Percentiles rank a stretch among this genome's conserved stretches.
These are phyloP conservation scores for Lecanosticta acicola DNA, from an alignment of 2,329 filamentous ascomycete genomes.

Conservation along the genomic window DNA sequence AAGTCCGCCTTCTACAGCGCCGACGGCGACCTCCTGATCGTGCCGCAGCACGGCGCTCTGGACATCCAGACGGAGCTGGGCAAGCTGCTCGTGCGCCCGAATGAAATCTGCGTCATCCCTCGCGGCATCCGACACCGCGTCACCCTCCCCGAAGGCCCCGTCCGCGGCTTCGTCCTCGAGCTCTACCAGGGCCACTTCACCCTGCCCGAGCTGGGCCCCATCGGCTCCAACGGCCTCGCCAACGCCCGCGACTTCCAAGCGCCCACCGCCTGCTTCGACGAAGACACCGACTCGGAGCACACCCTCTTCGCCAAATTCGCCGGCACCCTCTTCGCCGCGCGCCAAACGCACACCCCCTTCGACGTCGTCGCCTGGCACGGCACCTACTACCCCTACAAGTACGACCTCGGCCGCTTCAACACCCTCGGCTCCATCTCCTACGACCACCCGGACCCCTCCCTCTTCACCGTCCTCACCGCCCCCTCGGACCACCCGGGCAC, in stretches of 20 bases:
- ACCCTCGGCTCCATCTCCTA: conserved; percentile 52
- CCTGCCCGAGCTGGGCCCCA: conserved; percentile 61
- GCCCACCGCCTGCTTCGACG: conserved; percentile 54
- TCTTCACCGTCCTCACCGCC: conserved; percentile 62
- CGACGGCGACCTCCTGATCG: conserved; percentile 62
- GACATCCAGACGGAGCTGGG: conserved; percentile 66
- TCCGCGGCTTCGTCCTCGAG: conserved; percentile 62
- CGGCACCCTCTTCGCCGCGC: conserved; percentile 55
- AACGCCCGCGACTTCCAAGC: conserved; percentile 61
- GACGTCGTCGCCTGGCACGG: conserved; percentile 69
- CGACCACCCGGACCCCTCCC: conserved; percentile 62
- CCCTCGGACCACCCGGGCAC: conserved; percentile 52
- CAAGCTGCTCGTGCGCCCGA: conserved; percentile 57
- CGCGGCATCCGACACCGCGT: conserved; percentile 61
- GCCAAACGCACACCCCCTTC: conserved; percentile 61
- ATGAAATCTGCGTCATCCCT: conserved; percentile 63
- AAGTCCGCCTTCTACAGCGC: conserved; percentile 76
- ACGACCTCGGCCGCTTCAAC: conserved; percentile 54
- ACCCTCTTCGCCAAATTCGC: conserved; percentile 57
- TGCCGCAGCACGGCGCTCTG: conserved; percentile 59
- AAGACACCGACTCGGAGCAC: conserved; percentile 51
- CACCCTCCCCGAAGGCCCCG: conserved; percentile 54
- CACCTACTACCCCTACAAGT: conserved; percentile 59
- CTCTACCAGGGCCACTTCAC: conserved; percentile 60
- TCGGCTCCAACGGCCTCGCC: conserved; percentile 62